Base-by-base conservation (phyloP, 495 filamentous ascomycete genomes). In the Hyphodiscus hymeniophilus region DNA sequence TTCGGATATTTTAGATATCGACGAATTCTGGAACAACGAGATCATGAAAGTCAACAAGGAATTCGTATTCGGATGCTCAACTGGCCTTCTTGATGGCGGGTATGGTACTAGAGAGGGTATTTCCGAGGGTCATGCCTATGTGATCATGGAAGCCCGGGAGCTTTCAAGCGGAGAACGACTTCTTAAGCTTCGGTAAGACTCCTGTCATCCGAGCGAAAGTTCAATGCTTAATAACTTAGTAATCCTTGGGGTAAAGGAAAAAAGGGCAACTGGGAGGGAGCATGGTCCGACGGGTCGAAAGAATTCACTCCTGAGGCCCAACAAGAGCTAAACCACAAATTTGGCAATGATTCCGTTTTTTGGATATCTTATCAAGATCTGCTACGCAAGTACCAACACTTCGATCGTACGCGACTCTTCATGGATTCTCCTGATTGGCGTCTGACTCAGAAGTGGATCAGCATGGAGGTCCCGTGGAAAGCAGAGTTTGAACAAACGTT, bases 271-370 rank as follows among this genome's bases (percentile, higher is more conserved):
- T 95, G 90, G 84, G 80, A 69, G 10, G 84, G 85, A 5, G 65
- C 87, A 3, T 94, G 89, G 85, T 85, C 82, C n/a, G 88, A 94
- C 57, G 89, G 91, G 13, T 89, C 85, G 7, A 87, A 89, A 57
- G 82, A 95, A 63, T 96, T 91, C 87, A 95, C 88, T 1, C 68
- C 86, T 0, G 81, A 94, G 57, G 94, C 87, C 87, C 81, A 94
- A 73, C 62, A 76, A 33, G 80, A 80, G 47, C 72, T 96, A 0
- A 71, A 76, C 22, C 89, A 95, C 56, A 48, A 52, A 31, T 55
- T 95, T 61, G 90, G 90, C 21, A 83, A 95, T 55, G 91, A 95
- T 57, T 88, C 89, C 3, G 83, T 69, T 3, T 80, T 79, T 50
- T 80, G 76, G 76, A 80, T 80, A 49, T 72, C 73, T 32, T 95